A percentile compares a stretch with the other conserved stretches of the same genome.
Evolutionary conservation across 2,329 filamentous ascomycete genomes (phyloP).

Genomic region (Stromatinia cepivora): DNA sequence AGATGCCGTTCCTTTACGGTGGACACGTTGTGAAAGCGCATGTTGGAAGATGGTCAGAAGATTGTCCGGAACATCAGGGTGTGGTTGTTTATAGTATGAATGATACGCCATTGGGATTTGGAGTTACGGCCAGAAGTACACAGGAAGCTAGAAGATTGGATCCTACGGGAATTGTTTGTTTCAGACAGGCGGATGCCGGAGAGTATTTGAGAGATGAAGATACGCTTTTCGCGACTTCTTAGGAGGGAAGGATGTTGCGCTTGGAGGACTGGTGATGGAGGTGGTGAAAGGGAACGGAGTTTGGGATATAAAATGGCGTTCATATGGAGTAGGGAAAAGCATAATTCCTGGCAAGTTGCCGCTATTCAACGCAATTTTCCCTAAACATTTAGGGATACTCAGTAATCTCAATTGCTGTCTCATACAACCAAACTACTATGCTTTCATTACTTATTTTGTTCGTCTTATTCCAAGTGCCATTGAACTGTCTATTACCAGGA

Average conservation of each 20-base stretch:
- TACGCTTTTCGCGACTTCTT: slow-evolving; percentile 57
- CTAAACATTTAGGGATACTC: background rate
- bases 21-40: slow-evolving; percentile 84
- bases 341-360: slow-evolving; percentile 13
- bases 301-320: slow-evolving; percentile 20
- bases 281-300: slow-evolving; percentile 15
- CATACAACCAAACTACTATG: background rate
- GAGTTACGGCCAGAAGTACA: slow-evolving; percentile 84
- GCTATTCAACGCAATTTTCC: background rate
- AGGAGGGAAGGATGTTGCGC: slow-evolving; percentile 17
- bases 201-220: slow-evolving; percentile 89
- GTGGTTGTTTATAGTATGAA: slow-evolving; percentile 90
- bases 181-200: slow-evolving; percentile 90
- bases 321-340: slow-evolving; percentile 5
- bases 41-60: slow-evolving; percentile 77
- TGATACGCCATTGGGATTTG: slow-evolving; percentile 91
- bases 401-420: background rate
- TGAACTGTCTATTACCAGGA: too few relatives aligned
- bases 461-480: too few relatives aligned
- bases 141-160: slow-evolving; percentile 81
- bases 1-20: slow-evolving; percentile 96
- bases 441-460: background rate
- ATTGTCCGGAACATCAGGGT: slow-evolving; percentile 90
- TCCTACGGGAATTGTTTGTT: slow-evolving; percentile 85
- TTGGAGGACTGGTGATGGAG: background rate